Evolutionary conservation across 345 rosid genomes (phyloP).

Genomic region (Microthlaspi erraticum): DNA sequence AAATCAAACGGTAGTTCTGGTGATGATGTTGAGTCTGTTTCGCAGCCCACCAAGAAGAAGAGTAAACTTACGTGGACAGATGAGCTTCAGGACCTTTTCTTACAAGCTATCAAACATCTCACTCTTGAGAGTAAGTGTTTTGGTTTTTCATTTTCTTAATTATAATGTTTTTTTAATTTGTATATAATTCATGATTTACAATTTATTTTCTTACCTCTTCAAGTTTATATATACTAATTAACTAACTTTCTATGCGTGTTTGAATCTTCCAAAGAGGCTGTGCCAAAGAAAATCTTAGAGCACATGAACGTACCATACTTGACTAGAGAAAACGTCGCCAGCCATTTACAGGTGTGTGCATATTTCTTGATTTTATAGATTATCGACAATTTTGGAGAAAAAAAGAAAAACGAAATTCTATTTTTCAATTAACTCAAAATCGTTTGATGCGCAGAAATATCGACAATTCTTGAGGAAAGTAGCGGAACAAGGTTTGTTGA

Average conservation of each 20-base stretch:
- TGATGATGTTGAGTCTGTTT: conserved; percentile 26
- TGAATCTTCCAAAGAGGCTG: conserved; percentile 60
- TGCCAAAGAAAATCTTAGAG: conserved; percentile 75
- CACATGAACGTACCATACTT: conserved; percentile 66
- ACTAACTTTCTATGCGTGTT: conserved; percentile 8
- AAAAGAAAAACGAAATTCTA: no score
- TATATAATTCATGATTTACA: no score
- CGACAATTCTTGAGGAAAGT: conserved; percentile 62
- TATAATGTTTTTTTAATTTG: not conserved
- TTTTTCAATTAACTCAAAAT: not conserved
- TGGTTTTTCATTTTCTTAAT: not conserved
- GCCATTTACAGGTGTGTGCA: conserved; percentile 71
- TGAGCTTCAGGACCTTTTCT: conserved; percentile 60
- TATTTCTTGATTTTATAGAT: no score
- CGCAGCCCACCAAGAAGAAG: conserved; percentile 47
- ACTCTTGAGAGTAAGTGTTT: conserved; percentile 67
- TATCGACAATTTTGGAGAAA: no score
- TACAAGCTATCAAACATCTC: conserved; percentile 60
- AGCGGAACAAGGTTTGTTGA: conserved; percentile 40
- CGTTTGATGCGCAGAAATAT: conserved; percentile 58
- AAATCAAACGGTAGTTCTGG: not conserved
- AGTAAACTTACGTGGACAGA: conserved; percentile 66
- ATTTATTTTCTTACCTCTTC: not conserved
- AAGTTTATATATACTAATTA: not conserved
- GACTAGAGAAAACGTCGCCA: conserved; percentile 80